Evolutionary conservation across 805 yeast species (phyloP), one percentile per base, ranked within the genome.

Genomic region (Teunomyces pallodes): DNA sequence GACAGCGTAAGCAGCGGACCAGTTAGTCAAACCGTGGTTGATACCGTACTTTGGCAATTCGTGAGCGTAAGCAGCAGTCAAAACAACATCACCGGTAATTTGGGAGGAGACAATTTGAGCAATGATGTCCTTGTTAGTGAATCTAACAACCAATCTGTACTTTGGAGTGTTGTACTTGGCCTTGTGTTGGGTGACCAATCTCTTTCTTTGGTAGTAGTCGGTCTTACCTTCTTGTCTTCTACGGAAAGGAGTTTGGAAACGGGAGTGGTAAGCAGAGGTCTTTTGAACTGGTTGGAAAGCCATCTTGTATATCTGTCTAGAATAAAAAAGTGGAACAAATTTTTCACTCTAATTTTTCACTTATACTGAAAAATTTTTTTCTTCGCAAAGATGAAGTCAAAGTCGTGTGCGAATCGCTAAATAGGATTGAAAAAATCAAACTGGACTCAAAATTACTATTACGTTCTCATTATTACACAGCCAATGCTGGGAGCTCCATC

Each of bases 171-270:
- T 86, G 95, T 94, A 94, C 84, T 94, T 94, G 75, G 97, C 97
- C 91, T 94, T 94, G 94, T 92, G 97, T 83, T 94, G 99, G 70
- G 97, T 83, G 71, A 94, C 94, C 74, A 94, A 83, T 83, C 98
- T 90, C 96, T 94, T 94, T 86, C 99, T 91, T 78, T 94, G 97
- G 86, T 91, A 94, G 96, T 91, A 94, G 79, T 94, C 99, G 74
- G 99, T 94, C 86, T 94, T 94, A 82, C 99, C 99, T 82, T 94
- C 97, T 77, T 96, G 89, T 87, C 99, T 89, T 86, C 99, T 91
- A 80, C 99, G 90, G 96, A 91, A 94, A 62, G 98, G 97, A 76
- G 99, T 94, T 84, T 94, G 99, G 96, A 84, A 94, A 78, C 99
- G 91, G 73, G 97, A 90, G 84, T 84, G 89, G 92, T 94, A 94